Conservation (phyloP, 306 rosid species). For the Geum urbanum region DNA sequence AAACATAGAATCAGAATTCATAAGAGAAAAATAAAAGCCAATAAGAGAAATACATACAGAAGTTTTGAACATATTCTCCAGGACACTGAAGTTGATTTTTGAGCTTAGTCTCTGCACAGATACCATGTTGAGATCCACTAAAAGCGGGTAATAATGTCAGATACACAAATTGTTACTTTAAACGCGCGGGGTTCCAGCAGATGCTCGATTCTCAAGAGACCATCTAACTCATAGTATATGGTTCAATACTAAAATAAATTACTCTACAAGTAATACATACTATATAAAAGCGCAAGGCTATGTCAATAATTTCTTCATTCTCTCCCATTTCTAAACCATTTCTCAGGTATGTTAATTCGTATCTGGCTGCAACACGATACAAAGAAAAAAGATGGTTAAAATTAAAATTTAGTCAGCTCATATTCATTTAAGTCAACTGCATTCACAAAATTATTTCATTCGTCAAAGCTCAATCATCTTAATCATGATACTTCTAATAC, state of each 20-base stretch:
- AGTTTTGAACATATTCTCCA: conserved; percentile 12
- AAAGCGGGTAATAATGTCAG: neutral
- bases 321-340: conserved; percentile 44
- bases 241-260: neutral
- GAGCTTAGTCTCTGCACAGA: conserved; percentile 19
- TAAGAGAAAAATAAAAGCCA: neutral
- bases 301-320: conserved; percentile 27
- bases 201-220: conserved; percentile 1
- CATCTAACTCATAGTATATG: neutral
- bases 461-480: too few relatives aligned
- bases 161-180: neutral
- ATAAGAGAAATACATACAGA: conserved; percentile 1
- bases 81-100: conserved; percentile 9
- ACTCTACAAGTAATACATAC: conserved; percentile 30
- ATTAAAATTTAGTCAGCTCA: neutral
- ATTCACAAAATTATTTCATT: too few relatives aligned
- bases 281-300: conserved; percentile 44
- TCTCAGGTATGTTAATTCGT: conserved; percentile 34
- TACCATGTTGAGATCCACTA: conserved; percentile 10
- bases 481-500: too few relatives aligned
- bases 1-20: neutral
- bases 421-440: neutral
- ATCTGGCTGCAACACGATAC: conserved; percentile 39
- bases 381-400: neutral
- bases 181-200: neutral